Evolutionary conservation across 306 rosid genomes (phyloP).

Genomic region (Cucumis sativus): Cucumber_9930_V3 NC_026660.2:30433001-30433500

Average conservation of each 20-base stretch:
- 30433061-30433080: slow-evolving; percentile 56
- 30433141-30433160: slow-evolving; percentile 63
- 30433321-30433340: neutral
- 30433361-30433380: neutral
- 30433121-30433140: slow-evolving; percentile 59
- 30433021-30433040: slow-evolving; percentile 74
- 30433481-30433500: neutral
- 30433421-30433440: no score
- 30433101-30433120: slow-evolving; percentile 76
- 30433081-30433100: slow-evolving; percentile 84
- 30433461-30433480: neutral
- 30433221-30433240: neutral
- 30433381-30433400: slow-evolving; percentile 32
- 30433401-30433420: slow-evolving; percentile 29
- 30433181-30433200: neutral
- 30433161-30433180: neutral
- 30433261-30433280: no score
- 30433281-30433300: no score
- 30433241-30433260: neutral
- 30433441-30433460: no score
- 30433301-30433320: no score
- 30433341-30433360: no score
- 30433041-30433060: slow-evolving; percentile 84
- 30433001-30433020: slow-evolving; percentile 18
- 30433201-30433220: neutral